Conservation (phyloP, 257 asterid species). For the Coffea canephora region DNA sequence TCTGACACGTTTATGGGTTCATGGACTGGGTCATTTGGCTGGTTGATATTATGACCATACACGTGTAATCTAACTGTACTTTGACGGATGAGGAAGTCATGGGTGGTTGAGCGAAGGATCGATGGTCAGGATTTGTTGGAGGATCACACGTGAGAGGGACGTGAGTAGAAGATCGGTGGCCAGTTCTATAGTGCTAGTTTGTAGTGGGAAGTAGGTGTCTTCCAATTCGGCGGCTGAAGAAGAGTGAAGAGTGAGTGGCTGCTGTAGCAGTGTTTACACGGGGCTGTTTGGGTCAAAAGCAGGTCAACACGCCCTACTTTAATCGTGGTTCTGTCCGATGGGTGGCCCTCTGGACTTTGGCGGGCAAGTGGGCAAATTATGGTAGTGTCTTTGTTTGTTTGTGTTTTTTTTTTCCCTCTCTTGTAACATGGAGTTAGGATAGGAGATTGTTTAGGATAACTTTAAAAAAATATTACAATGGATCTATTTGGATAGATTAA, state of each 20-base stretch:
- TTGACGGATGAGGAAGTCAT: too few relatives aligned
- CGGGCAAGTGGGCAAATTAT: background rate
- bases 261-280: background rate
- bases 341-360: background rate
- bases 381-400: too few relatives aligned
- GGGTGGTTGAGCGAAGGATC: background rate
- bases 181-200: background rate
- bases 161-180: background rate
- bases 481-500: too few relatives aligned
- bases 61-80: background rate
- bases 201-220: background rate
- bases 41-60: background rate
- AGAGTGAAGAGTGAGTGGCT: background rate
- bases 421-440: too few relatives aligned
- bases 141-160: background rate
- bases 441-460: too few relatives aligned
- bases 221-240: conserved; percentile 38
- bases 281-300: background rate
- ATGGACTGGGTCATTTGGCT: too few relatives aligned
- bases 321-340: too few relatives aligned
- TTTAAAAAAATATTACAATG: too few relatives aligned
- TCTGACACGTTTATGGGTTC: conserved; percentile 18
- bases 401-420: too few relatives aligned
- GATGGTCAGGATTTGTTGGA: conserved; percentile 19
- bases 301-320: background rate